These are phyloP conservation scores for Poa annua DNA, from an alignment of 176 grass and related monocot species.

Conservation along the genomic window DNA sequence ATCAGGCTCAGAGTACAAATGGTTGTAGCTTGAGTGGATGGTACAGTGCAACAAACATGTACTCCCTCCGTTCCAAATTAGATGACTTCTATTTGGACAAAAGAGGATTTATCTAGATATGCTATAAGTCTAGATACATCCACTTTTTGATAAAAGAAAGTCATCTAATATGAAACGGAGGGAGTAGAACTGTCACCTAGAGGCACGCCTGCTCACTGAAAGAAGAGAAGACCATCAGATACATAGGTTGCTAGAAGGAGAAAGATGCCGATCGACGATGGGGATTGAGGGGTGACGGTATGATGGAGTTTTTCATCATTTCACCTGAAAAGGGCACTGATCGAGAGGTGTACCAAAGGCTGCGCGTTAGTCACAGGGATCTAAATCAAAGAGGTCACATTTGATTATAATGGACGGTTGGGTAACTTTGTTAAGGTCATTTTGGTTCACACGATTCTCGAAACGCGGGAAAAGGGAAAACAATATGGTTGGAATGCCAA, in stretches of 20 bases:
- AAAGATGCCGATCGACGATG: not conserved
- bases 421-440: not conserved
- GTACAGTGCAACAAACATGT: not conserved
- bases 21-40: not conserved
- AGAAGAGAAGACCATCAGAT: not conserved
- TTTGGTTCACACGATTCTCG: too few species aligned
- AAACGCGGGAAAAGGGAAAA: too few species aligned
- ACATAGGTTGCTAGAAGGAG: not conserved
- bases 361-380: constrained; percentile 23
- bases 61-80: too few species aligned
- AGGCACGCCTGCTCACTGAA: not conserved
- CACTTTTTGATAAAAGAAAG: too few species aligned
- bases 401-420: constrained; percentile 1
- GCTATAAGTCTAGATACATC: too few species aligned
- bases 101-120: too few species aligned
- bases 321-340: constrained; percentile 42
- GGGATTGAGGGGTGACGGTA: not conserved
- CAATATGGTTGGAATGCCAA: too few species aligned
- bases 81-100: too few species aligned
- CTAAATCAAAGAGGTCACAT: not conserved
- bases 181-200: constrained; percentile 7
- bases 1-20: not conserved
- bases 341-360: constrained; percentile 10
- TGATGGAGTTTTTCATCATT: constrained; percentile 35
- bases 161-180: too few species aligned